Percentiles rank a stretch among this genome's conserved stretches.
These are phyloP conservation scores for Pezicula neosporulosa DNA, from an alignment of 2,329 filamentous ascomycete genomes.

Conservation along the genomic window DNA sequence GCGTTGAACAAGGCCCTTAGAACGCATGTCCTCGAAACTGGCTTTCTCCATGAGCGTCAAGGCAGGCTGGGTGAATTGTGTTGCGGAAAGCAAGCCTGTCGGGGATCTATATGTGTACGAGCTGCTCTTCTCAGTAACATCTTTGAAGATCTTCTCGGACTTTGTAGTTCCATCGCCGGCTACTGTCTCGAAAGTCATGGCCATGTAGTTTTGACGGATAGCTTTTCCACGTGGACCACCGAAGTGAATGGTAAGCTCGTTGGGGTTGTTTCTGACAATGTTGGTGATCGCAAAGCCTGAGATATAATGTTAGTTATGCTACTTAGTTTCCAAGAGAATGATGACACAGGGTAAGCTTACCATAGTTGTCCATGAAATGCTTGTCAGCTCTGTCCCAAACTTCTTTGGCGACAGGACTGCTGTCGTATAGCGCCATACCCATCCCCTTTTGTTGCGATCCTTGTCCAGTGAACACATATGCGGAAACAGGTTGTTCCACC, in stretches of 20 bases:
- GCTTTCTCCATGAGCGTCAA: constrained; percentile 99
- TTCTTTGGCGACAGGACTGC: constrained; percentile 89
- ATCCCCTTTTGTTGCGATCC: constrained; percentile 98
- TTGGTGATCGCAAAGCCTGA: constrained; percentile 92
- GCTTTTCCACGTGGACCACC: constrained; percentile 95
- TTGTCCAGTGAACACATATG: constrained; percentile 97
- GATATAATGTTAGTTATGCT: constrained; percentile 17
- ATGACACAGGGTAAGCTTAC: constrained; percentile 45
- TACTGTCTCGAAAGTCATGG: constrained; percentile 99
- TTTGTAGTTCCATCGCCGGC: constrained; percentile 88
- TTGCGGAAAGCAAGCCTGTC: constrained; percentile 90
- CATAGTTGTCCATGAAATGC: constrained; percentile 98
- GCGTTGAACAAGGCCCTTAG: constrained; percentile 91
- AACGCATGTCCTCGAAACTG: constrained; percentile 97
- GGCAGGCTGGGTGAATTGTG: constrained; percentile 97
- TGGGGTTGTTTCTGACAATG: constrained; percentile 99
- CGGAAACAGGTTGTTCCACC: constrained; percentile 93
- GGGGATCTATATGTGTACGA: constrained; percentile 98
- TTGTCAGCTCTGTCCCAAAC: constrained; percentile 98
- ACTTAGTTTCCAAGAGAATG: constrained; percentile 3
- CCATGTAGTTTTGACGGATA: constrained; percentile 98
- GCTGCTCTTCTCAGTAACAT: constrained; percentile 85
- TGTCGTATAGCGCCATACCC: constrained; percentile 98
- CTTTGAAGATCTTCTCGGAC: constrained; percentile 99
- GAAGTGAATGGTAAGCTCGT: constrained; percentile 97